These are phyloP conservation scores for Lathyrus aphaca DNA, from an alignment of 306 rosid species.

Conservation along the genomic window DNA sequence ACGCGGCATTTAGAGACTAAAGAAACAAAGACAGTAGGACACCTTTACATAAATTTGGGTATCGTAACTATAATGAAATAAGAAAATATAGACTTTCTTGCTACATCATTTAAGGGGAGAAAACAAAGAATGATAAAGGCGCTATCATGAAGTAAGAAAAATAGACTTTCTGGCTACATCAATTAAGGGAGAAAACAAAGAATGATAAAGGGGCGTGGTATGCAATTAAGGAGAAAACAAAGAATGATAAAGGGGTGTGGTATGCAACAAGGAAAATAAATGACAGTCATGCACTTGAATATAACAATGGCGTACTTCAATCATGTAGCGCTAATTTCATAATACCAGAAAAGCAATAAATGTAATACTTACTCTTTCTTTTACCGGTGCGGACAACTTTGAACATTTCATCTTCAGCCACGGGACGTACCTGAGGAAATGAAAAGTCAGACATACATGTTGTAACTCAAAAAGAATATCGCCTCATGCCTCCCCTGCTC, in stretches of 20 bases:
- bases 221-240: neutral
- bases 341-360: neutral
- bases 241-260: neutral
- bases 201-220: neutral
- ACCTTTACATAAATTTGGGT: neutral
- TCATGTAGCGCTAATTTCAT: neutral
- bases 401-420: slow-evolving; percentile 96
- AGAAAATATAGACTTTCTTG: neutral
- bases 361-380: slow-evolving; percentile 72
- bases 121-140: slow-evolving; percentile 6
- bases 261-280: slow-evolving; percentile 4
- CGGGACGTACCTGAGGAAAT: slow-evolving; percentile 79
- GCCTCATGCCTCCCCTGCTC: neutral
- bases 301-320: neutral
- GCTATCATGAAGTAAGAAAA: neutral
- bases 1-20: neutral
- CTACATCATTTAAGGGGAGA: slow-evolving; percentile 2
- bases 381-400: slow-evolving; percentile 87
- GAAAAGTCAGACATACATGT: slow-evolving; percentile 4
- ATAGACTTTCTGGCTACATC: neutral
- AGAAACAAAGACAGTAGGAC: neutral
- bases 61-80: slow-evolving; percentile 16
- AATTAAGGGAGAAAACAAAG: slow-evolving; percentile 2
- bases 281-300: slow-evolving; percentile 1
- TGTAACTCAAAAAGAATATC: slow-evolving; percentile 1